Evolutionary conservation across 202 grass and related monocot species (phyloP), one percentile per base, ranked within the genome.

Genomic region (Zoysia matrella): DNA sequence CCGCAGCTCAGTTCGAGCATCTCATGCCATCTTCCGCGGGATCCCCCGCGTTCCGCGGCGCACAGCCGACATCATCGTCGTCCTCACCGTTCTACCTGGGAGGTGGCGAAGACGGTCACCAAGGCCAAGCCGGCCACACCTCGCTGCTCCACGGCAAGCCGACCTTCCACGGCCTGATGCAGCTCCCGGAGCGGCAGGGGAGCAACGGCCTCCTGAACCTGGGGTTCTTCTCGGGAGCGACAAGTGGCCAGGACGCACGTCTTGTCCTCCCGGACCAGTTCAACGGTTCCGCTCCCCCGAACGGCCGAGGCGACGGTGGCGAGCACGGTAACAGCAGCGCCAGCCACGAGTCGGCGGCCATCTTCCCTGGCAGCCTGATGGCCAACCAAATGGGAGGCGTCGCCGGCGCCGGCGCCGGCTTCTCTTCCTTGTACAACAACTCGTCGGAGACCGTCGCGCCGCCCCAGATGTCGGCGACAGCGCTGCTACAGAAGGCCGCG

Each of bases 401-500:
- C 22, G 22, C 16, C 22, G 30, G 30, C 30, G 30, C 16, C 15
- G 11, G 72, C 51, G 43, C 40, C 30, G n/a, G 69, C 36, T 80
- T 83, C 8, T 72, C 86, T 2, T 86, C 86, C 60, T 8, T 91
- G 55, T 91, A 83, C 79, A 80, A 83, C 79, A 80, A 15, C 58
- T 77, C 84, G 6, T 62, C 75, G 7, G 77, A 81, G 44, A 81
- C 82, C 5, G 67, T 88, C 6, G 71, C 74, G 12, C 76, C 86
- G 65, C 81, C 93, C 22, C 88, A 91, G 84, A 96, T 96, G 93
- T 96, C 93, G 3, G 93, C 93, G 7, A 96, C 93, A 1, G 93
- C 90, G 60, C 81, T 96, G 41, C 67, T 96, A 11, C 93, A 30
- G 93, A 90, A 30, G 22, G 22, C 22, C 22, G 22, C 22, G 22